A percentile compares a stretch with the other conserved stretches of the same genome.
phyloP scores from a whole-genome alignment of 495 filamentous ascomycete species.

The Cercophora samala region DNA sequence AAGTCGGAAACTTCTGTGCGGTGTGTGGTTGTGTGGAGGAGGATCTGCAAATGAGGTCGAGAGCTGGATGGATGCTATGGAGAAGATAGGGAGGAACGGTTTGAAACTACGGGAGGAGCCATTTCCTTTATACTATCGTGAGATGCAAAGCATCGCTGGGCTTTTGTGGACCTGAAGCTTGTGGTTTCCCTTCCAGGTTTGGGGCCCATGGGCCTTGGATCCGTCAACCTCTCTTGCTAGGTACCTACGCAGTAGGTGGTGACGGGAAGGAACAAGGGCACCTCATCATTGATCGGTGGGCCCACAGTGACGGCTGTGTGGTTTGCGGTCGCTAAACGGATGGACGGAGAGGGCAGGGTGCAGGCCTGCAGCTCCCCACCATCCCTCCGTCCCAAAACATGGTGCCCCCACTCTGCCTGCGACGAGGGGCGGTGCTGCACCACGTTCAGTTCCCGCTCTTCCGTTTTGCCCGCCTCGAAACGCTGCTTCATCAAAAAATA shows the following conservation, averaged over 20 bases:
- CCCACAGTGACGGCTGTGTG: constrained; percentile 12
- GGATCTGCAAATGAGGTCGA: background rate
- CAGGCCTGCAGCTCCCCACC: background rate
- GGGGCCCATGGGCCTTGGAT: constrained; percentile 6
- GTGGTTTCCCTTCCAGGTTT: constrained; percentile 7
- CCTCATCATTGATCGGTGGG: constrained; percentile 16
- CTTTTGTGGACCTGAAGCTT: constrained; percentile 4
- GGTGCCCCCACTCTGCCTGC: constrained; percentile 10
- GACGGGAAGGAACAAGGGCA: constrained; percentile 8
- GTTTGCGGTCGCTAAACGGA: constrained; percentile 10
- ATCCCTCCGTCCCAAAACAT: background rate
- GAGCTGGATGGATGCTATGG: background rate
- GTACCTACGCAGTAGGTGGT: background rate
- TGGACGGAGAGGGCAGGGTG: constrained; percentile 11
- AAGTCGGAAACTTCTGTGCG: too few relatives aligned
- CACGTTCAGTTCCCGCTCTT: constrained; percentile 8
- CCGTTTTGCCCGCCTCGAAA: constrained; percentile 12
- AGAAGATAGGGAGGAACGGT: background rate
- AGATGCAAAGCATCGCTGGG: background rate
- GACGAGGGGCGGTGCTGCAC: constrained; percentile 6
- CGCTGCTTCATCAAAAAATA: background rate
- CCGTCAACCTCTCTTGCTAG: constrained; percentile 3
- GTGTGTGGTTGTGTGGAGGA: background rate
- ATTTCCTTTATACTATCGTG: constrained; percentile 11
- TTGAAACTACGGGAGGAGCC: background rate